Percentiles rank a stretch among this genome's conserved stretches.
These are phyloP conservation scores for Nepenthes mirabilis DNA, from an alignment of 148 eudicot genomes.

Conservation along the genomic window DNA sequence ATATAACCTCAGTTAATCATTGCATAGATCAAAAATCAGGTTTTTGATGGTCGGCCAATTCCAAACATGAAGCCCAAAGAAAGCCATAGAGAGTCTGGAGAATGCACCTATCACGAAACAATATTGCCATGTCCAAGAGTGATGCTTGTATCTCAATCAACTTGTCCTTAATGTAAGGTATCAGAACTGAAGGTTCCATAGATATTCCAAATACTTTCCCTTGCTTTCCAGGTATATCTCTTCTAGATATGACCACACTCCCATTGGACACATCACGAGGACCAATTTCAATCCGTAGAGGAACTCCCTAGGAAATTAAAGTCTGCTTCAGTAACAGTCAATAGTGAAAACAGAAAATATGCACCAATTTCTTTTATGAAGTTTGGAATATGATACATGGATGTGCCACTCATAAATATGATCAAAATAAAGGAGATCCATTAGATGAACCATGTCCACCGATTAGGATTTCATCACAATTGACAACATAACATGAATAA, in stretches of 20 bases:
- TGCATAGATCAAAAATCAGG: neutral
- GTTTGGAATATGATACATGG: too few relatives aligned
- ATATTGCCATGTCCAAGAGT: conserved; percentile 48
- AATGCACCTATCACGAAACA: conserved; percentile 81
- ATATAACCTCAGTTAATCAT: neutral
- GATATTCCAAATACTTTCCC: conserved; percentile 96
- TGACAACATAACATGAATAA: too few relatives aligned
- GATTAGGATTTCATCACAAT: too few relatives aligned
- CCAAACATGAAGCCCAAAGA: neutral
- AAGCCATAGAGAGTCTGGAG: conserved; percentile 1
- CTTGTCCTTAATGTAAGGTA: conserved; percentile 55
- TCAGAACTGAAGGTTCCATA: conserved; percentile 63
- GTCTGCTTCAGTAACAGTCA: neutral
- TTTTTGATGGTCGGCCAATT: neutral
- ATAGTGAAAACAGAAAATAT: neutral
- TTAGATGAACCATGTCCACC: too few relatives aligned
- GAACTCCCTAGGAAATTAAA: conserved; percentile 58
- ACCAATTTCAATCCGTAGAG: conserved; percentile 90
- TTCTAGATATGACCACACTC: conserved; percentile 79
- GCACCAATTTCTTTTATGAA: too few relatives aligned
- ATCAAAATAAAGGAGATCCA: too few relatives aligned
- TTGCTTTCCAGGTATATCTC: conserved; percentile 95
- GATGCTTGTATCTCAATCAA: conserved; percentile 74
- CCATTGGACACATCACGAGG: conserved; percentile 90
- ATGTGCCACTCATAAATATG: too few relatives aligned